Percentiles rank a stretch among this genome's conserved stretches.
phyloP scores from a whole-genome alignment of 1,284 basidiomycete species.

The Tremellales sp. region DNA sequence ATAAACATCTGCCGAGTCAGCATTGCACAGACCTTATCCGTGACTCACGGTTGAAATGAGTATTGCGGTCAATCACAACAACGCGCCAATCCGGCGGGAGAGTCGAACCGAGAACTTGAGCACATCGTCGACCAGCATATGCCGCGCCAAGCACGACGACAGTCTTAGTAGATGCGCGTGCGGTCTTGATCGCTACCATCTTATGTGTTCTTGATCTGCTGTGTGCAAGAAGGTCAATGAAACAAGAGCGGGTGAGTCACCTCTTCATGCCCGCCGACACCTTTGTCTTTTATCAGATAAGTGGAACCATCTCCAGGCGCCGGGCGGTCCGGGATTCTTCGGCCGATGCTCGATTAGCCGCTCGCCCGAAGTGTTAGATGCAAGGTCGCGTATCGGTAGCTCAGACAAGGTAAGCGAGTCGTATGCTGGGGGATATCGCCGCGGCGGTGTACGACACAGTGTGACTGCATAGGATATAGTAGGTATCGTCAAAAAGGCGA shows the following conservation, averaged over 20 bases:
- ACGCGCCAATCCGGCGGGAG: constrained; percentile 62
- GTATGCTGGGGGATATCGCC: no score
- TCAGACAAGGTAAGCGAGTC: no score
- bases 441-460: no score
- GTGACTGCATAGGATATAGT: no score
- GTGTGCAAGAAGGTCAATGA: background rate
- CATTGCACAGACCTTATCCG: background rate
- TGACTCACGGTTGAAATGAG: constrained; percentile 50
- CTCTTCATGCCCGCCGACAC: no score
- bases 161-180: constrained; percentile 45
- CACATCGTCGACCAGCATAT: constrained; percentile 58
- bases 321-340: no score
- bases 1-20: constrained; percentile 46
- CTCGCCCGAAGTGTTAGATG: no score
- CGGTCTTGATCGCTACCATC: constrained; percentile 1
- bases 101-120: constrained; percentile 56
- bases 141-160: constrained; percentile 60
- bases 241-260: no score
- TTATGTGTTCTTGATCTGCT: background rate
- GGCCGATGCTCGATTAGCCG: no score
- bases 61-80: constrained; percentile 65
- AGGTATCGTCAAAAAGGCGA: no score
- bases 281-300: background rate
- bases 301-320: no score
- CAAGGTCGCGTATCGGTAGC: no score